A percentile compares a stretch with the other conserved stretches of the same genome.
Evolutionary conservation across 345 rosid genomes (phyloP).

Genomic region (Rhodamnia rubescens): DNA sequence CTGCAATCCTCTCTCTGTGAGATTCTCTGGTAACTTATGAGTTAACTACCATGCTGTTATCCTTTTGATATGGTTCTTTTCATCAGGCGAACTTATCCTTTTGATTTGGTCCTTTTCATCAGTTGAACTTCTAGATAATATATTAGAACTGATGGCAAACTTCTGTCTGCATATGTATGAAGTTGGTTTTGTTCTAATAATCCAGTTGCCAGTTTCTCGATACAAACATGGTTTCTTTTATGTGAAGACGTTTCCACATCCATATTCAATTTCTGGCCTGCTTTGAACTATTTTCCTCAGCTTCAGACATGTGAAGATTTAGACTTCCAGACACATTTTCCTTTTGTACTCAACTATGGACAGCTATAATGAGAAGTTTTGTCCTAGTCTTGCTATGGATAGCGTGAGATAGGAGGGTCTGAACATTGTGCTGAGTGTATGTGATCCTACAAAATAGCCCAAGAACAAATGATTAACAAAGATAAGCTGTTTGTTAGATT

Average conservation of each 20-base stretch:
- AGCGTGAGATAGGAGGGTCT: not conserved
- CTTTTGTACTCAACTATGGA: not conserved
- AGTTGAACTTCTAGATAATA: not conserved
- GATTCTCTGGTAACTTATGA: not conserved
- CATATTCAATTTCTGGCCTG: not conserved
- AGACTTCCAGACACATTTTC: not conserved
- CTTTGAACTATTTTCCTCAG: not conserved
- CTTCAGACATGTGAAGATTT: not conserved
- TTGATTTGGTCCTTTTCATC: not conserved
- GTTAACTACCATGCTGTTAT: not conserved
- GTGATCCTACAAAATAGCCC: not conserved
- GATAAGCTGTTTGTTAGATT: not conserved
- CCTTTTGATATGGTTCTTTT: not conserved
- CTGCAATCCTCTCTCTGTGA: not conserved
- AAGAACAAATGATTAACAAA: not conserved
- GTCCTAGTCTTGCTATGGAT: not conserved
- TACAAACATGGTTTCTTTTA: not conserved
- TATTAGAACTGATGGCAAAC: not conserved
- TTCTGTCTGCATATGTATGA: not conserved
- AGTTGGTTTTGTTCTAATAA: not conserved
- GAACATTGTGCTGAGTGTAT: not conserved
- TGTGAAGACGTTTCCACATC: not conserved
- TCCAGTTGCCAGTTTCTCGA: not conserved
- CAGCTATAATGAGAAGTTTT: not conserved
- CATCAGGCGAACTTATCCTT: too few relatives aligned